Base-by-base conservation (phyloP, 352 stramenopile genomes). In the Pythium rishiriense region DNA sequence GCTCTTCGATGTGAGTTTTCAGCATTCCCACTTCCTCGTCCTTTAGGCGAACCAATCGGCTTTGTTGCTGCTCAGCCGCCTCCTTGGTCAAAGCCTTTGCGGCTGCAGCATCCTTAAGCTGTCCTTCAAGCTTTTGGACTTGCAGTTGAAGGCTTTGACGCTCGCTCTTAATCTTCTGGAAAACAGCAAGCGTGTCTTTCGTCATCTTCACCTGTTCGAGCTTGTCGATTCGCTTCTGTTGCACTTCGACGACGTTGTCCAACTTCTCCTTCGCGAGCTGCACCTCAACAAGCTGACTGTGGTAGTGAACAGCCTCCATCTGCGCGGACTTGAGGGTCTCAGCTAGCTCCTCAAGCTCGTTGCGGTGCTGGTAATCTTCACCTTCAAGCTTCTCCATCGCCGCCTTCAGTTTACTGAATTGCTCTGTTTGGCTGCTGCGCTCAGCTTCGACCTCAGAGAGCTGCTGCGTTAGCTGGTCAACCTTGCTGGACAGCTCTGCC, bases 181-280 rank as follows among this genome's bases (percentile, higher is more conserved):
- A 93, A 43, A 91, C 47, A 45, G 88, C 75, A 25, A 90, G 68
- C 22, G 71, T 90, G 33, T 88, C 81, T 0, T 70, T 91, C 9
- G 83, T 93, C 83, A 93, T 93, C 69, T 93, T 93, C 21, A 91
- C 81, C 66, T 88, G 85, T 35, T 93, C 83, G 35, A 93, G 74
- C 65, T 90, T 91, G 39, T 88, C 80, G 26, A 93, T 87, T 45
- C 83, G 81, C 50, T 73, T 65, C 33, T 79, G 78, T 57, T 93
- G 83, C 11, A 74, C 77, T 39, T 79, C 77, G 0, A 85, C 56
- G 39, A 87, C 58, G 37, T 75, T 64, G 15, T 81, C 72, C 57
- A 86, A 62, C 15, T 72, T 65, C 46, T 87, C 76, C 45, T 83
- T 81, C 17, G 66, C 63, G 22, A 64, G 21, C 46, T 88, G 76